Evolutionary conservation across 2,329 filamentous ascomycete genomes (phyloP).

Genomic region (Fusarium chuoi): DNA sequence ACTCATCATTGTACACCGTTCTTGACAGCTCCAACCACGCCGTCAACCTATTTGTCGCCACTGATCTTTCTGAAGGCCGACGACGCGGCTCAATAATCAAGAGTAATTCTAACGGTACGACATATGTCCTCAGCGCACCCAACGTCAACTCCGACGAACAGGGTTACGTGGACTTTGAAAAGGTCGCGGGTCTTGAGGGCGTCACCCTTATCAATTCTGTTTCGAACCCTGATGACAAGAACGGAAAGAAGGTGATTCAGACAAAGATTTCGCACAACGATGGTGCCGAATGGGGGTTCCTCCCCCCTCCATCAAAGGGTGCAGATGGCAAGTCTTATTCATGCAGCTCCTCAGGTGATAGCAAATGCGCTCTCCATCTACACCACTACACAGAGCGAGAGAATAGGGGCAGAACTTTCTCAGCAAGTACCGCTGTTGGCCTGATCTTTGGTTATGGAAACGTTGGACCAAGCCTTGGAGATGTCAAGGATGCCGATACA

Average conservation of each 20-base stretch:
- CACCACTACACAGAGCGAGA: slow-evolving; percentile 94
- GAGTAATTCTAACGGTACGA: slow-evolving; percentile 98
- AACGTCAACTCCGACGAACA: slow-evolving; percentile 81
- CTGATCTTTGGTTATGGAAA: slow-evolving; percentile 93
- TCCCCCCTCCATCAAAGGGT: slow-evolving; percentile 78
- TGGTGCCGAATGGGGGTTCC: slow-evolving; percentile 83
- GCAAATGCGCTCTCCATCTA: slow-evolving; percentile 86
- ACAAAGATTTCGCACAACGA: slow-evolving; percentile 97
- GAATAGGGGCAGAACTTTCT: slow-evolving; percentile 86
- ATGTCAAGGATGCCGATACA: slow-evolving; percentile 80
- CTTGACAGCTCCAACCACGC: slow-evolving; percentile 95
- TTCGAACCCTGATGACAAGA: slow-evolving; percentile 75
- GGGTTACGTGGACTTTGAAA: slow-evolving; percentile 95
- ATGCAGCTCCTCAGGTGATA: slow-evolving; percentile 70
- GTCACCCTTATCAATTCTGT: slow-evolving; percentile 90
- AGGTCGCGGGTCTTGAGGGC: slow-evolving; percentile 91
- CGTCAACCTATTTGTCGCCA: slow-evolving; percentile 92
- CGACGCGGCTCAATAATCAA: slow-evolving; percentile 92
- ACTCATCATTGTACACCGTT: slow-evolving; percentile 88
- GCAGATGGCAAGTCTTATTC: slow-evolving; percentile 75
- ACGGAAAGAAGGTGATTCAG: slow-evolving; percentile 85
- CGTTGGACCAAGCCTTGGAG: slow-evolving; percentile 76
- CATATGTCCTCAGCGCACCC: slow-evolving; percentile 84
- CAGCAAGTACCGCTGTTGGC: slow-evolving; percentile 87
- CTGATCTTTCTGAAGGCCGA: slow-evolving; percentile 70